Conservation (phyloP, 2,329 filamentous ascomycete species). For the Biscogniauxia sp. region DNA sequence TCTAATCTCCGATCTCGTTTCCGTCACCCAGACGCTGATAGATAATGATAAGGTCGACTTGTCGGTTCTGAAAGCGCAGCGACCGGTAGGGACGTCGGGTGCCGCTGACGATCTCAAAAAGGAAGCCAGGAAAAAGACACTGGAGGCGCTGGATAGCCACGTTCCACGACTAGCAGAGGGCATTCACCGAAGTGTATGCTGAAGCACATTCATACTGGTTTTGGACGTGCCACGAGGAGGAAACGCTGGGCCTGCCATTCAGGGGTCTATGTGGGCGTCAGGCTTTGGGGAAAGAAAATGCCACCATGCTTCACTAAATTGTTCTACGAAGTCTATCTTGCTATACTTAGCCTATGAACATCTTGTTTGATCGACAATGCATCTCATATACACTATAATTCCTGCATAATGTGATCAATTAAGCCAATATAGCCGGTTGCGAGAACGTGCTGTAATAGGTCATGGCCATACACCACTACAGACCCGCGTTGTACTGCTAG, state of each 20-base stretch:
- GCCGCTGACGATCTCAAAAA: neutral
- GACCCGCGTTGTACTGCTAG: neutral
- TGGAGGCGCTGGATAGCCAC: conserved; percentile 2
- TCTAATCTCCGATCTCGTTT: conserved; percentile 58
- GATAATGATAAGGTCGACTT: conserved; percentile 51
- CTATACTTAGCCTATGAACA: neutral
- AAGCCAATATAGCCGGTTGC: neutral
- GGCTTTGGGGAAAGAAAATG: neutral
- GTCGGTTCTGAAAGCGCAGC: conserved; percentile 39
- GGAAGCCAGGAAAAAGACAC: conserved; percentile 3
- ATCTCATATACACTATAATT: neutral
- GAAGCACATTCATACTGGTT: neutral
- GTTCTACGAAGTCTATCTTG: neutral
- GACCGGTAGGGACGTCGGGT: conserved; percentile 5
- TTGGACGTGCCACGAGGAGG: neutral
- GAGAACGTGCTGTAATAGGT: neutral
- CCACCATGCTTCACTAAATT: neutral
- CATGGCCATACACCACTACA: neutral
- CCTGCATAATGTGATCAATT: neutral
- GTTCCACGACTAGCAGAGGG: conserved; percentile 26
- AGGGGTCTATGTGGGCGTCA: neutral
- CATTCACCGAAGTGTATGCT: conserved; percentile 33
- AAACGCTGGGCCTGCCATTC: neutral
- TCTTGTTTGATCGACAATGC: neutral
- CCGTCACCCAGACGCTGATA: conserved; percentile 61